A percentile compares a stretch with the other conserved stretches of the same genome.
Evolutionary conservation across 805 yeast species (phyloP).

Genomic region (Cyberlindnera xylosilytica): DNA sequence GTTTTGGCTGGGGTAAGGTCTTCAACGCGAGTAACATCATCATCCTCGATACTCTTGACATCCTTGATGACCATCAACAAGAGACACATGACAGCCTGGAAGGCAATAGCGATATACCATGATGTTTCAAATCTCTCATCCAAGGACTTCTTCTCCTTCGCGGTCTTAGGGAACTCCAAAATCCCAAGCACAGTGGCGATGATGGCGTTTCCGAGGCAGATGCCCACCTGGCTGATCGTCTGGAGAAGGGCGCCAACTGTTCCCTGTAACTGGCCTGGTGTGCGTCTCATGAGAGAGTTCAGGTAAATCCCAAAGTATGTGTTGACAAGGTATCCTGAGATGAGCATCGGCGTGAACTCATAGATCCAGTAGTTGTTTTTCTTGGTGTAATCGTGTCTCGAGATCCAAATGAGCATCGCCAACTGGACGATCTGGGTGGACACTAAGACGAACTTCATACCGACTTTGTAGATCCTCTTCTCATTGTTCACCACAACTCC

Average conservation of each 20-base stretch:
- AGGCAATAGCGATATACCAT: not conserved
- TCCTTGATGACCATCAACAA: not conserved
- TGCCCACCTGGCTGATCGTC: slow-evolving; percentile 19
- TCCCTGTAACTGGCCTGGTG: slow-evolving; percentile 41
- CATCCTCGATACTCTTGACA: not conserved
- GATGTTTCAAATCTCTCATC: not conserved
- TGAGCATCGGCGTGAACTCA: slow-evolving; percentile 25
- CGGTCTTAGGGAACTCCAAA: not conserved
- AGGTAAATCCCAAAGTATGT: slow-evolving; percentile 34
- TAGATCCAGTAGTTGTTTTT: slow-evolving; percentile 27
- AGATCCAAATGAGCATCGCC: slow-evolving; percentile 23
- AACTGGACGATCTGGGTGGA: slow-evolving; percentile 16
- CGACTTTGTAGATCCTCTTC: slow-evolving; percentile 17
- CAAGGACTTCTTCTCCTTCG: not conserved
- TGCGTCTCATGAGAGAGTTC: slow-evolving; percentile 29
- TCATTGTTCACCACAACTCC: slow-evolving; percentile 29
- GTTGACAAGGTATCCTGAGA: slow-evolving; percentile 28
- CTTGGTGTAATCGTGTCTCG: not conserved
- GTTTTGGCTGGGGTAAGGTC: not conserved
- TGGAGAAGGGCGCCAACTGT: slow-evolving; percentile 35
- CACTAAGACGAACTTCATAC: slow-evolving; percentile 23
- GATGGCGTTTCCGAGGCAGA: slow-evolving; percentile 1
- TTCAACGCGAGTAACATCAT: not conserved
- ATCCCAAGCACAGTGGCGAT: not conserved
- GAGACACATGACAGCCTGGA: not conserved